phyloP scores from a whole-genome alignment of 1,139 yeast species.

The Hemisphaericaspora subhashii region DNA sequence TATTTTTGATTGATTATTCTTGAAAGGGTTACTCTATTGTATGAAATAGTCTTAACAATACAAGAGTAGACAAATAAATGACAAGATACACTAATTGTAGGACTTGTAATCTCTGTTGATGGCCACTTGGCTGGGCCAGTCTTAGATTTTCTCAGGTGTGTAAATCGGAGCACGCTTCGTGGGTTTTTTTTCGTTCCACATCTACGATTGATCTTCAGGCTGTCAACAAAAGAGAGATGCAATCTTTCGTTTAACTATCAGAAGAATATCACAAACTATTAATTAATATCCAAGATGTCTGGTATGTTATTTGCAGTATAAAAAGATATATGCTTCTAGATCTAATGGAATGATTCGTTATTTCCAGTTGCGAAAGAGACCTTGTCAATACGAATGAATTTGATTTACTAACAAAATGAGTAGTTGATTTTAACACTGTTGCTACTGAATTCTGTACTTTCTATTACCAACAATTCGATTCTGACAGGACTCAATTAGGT shows the following conservation, averaged over 20 bases:
- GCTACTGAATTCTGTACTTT: constrained; percentile 86
- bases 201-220: neutral
- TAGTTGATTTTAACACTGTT: constrained; percentile 71
- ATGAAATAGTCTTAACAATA: no score
- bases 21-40: no score
- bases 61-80: no score
- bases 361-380: no score
- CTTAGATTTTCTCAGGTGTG: neutral
- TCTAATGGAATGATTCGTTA: neutral
- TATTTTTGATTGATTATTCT: no score
- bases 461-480: constrained; percentile 93
- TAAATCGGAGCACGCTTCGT: neutral
- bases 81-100: no score
- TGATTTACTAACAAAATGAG: constrained; percentile 10
- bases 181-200: neutral
- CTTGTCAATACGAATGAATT: constrained; percentile 6
- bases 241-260: neutral
- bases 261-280: neutral
- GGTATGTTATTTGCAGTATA: constrained; percentile 11
- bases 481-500: constrained; percentile 90
- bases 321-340: neutral
- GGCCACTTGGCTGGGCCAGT: neutral
- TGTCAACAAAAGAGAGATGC: no score
- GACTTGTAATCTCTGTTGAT: neutral
- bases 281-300: constrained; percentile 6